Percentiles rank a stretch among this genome's conserved stretches.
Conservation (phyloP, 371 early-diverging fungal species). For the Circinella umbellata region DNA sequence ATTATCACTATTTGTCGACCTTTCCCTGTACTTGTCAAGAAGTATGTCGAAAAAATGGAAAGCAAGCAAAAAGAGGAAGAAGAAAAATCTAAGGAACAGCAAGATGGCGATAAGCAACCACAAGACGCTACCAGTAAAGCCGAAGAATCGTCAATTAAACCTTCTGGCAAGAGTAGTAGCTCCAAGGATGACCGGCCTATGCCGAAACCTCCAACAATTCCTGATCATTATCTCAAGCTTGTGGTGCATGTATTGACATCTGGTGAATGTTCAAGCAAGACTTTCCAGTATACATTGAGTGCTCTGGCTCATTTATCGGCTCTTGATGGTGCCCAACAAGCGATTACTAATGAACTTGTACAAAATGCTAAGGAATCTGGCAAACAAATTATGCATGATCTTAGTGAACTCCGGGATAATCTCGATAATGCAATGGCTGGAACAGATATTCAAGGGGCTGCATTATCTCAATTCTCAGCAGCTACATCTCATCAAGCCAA, state of each 20-base stretch:
- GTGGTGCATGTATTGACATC: slow-evolving; percentile 89
- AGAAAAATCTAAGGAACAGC: slow-evolving; percentile 3
- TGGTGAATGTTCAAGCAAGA: slow-evolving; percentile 92
- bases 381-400: slow-evolving; percentile 67
- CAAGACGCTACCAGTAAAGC: slow-evolving; percentile 8
- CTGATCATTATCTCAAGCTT: slow-evolving; percentile 73
- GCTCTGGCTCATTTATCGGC: slow-evolving; percentile 89
- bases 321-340: slow-evolving; percentile 71
- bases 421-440: slow-evolving; percentile 63
- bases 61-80: slow-evolving; percentile 34
- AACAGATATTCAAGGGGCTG: slow-evolving; percentile 66
- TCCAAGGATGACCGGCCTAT: slow-evolving; percentile 30
- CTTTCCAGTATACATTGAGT: slow-evolving; percentile 91
- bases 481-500: slow-evolving; percentile 91
- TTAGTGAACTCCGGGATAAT: slow-evolving; percentile 64
- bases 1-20: slow-evolving; percentile 78
- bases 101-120: slow-evolving; percentile 5
- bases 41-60: slow-evolving; percentile 48
- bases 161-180: not conserved
- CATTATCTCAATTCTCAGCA: slow-evolving; percentile 77
- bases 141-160: not conserved
- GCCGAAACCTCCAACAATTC: slow-evolving; percentile 74
- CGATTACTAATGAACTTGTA: slow-evolving; percentile 81
- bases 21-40: slow-evolving; percentile 63
- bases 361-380: slow-evolving; percentile 75